Conservation (phyloP, 2,329 filamentous ascomycete genomes). For the Hawksworthiomyces lignivorus region DNA sequence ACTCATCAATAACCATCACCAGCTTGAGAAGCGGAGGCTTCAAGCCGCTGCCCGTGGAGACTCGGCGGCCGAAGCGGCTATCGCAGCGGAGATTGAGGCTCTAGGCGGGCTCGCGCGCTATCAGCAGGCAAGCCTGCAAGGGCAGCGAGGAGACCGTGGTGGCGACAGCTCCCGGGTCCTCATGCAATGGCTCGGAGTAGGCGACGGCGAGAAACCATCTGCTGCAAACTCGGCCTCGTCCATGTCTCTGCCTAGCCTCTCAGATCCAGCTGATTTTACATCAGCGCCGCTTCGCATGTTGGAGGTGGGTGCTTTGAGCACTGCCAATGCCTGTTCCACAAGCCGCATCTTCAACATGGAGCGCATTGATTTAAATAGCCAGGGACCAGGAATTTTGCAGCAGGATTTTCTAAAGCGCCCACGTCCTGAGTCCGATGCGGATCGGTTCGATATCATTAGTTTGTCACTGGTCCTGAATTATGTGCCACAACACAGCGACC, state of each 20-base stretch:
- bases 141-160: slow-evolving; percentile 57
- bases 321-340: slow-evolving; percentile 73
- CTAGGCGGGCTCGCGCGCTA: slow-evolving; percentile 57
- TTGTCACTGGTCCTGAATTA: slow-evolving; percentile 92
- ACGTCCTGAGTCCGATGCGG: slow-evolving; percentile 51
- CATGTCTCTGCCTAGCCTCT: too few relatives aligned
- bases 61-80: slow-evolving; percentile 32
- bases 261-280: slow-evolving; percentile 7
- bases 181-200: slow-evolving; percentile 51
- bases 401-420: slow-evolving; percentile 93
- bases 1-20: slow-evolving; percentile 59
- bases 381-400: slow-evolving; percentile 70
- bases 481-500: slow-evolving; percentile 65
- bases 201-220: slow-evolving; percentile 17
- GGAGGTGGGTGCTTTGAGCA: slow-evolving; percentile 83
- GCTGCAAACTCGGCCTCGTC: too few relatives aligned
- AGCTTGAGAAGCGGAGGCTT: slow-evolving; percentile 53
- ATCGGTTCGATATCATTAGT: slow-evolving; percentile 82
- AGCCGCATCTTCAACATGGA: slow-evolving; percentile 64
- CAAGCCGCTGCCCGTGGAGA: slow-evolving; percentile 51
- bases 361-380: slow-evolving; percentile 86
- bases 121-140: slow-evolving; percentile 61
- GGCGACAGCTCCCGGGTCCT: slow-evolving; percentile 59
- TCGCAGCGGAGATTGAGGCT: slow-evolving; percentile 46
- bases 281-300: slow-evolving; percentile 53